Conservation (phyloP, 1,284 basidiomycete genomes). For the Ustilago cynodontis region DNA sequence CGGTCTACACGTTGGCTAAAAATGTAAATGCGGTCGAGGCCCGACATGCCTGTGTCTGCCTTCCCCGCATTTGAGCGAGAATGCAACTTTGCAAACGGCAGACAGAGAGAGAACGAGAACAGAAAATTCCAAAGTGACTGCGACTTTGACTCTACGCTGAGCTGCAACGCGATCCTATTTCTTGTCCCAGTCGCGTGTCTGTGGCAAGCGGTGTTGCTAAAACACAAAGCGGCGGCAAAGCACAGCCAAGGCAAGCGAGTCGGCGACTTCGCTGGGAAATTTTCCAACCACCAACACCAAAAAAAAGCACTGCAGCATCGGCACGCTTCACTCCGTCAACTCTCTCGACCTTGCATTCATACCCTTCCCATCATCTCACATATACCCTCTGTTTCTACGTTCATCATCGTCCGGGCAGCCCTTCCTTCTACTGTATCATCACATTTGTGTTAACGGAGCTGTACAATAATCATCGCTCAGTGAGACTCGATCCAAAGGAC, state of each 20-base stretch:
- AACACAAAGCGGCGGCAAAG: background rate
- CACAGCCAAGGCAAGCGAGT: background rate
- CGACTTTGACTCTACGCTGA: background rate
- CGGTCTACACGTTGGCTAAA: background rate
- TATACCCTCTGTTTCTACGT: background rate
- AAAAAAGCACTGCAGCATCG: constrained; percentile 1
- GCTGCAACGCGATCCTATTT: background rate
- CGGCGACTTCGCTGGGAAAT: constrained; percentile 15
- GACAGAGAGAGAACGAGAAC: background rate
- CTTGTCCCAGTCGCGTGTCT: constrained; percentile 22
- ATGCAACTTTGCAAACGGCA: no score
- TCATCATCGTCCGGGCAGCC: no score
- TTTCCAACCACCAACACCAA: constrained; percentile 1
- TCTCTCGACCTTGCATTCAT: constrained; percentile 5
- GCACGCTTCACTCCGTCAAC: background rate
- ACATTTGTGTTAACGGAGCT: no score
- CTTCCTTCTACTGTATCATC: no score
- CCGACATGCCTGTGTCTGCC: constrained; percentile 7
- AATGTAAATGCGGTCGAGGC: background rate
- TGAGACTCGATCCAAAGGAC: no score
- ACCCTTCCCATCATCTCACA: background rate
- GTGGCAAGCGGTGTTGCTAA: constrained; percentile 10
- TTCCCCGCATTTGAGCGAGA: constrained; percentile 36
- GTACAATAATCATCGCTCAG: no score
- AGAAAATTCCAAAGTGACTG: constrained; percentile 5